These are phyloP conservation scores for Cryptococcus floricola DNA, from an alignment of 1,284 basidiomycete species.

Conservation along the genomic window DNA sequence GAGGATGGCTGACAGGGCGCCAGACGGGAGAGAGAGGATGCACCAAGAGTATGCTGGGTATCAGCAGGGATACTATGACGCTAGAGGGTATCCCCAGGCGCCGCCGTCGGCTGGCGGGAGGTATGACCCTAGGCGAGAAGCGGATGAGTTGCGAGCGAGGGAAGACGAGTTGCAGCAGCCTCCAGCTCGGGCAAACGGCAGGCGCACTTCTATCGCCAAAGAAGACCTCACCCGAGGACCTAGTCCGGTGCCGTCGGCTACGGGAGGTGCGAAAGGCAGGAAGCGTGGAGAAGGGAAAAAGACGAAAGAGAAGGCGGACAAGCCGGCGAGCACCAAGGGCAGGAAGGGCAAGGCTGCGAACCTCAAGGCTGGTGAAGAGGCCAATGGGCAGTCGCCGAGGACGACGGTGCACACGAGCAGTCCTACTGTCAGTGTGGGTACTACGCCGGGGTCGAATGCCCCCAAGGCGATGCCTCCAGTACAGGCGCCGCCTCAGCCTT, in stretches of 20 bases:
- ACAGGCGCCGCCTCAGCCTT: neutral
- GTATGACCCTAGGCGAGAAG: constrained; percentile 19
- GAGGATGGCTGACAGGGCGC: constrained; percentile 17
- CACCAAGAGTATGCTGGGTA: neutral
- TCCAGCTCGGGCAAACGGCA: too few species aligned
- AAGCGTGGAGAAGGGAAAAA: constrained; percentile 25
- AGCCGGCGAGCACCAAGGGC: constrained; percentile 12
- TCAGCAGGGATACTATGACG: constrained; percentile 20
- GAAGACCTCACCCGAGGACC: constrained; percentile 28
- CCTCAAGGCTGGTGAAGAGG: constrained; percentile 9
- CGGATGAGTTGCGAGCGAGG: constrained; percentile 3
- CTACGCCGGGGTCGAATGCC: constrained; percentile 17
- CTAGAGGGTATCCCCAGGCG: constrained; percentile 7
- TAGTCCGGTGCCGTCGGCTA: constrained; percentile 31
- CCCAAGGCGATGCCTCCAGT: constrained; percentile 3
- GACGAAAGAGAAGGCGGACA: constrained; percentile 22
- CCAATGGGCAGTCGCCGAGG: constrained; percentile 9
- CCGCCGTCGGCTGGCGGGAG: neutral
- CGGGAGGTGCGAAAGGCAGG: constrained; percentile 16
- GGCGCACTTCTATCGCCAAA: too few species aligned
- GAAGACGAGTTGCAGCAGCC: too few species aligned
- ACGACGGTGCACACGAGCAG: constrained; percentile 12
- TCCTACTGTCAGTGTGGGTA: constrained; percentile 12
- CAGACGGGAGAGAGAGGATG: constrained; percentile 12
- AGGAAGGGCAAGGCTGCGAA: constrained; percentile 12